These are phyloP conservation scores for Yamadazyma oceani DNA, from an alignment of 1,139 yeast genomes.

Conservation along the genomic window DNA sequence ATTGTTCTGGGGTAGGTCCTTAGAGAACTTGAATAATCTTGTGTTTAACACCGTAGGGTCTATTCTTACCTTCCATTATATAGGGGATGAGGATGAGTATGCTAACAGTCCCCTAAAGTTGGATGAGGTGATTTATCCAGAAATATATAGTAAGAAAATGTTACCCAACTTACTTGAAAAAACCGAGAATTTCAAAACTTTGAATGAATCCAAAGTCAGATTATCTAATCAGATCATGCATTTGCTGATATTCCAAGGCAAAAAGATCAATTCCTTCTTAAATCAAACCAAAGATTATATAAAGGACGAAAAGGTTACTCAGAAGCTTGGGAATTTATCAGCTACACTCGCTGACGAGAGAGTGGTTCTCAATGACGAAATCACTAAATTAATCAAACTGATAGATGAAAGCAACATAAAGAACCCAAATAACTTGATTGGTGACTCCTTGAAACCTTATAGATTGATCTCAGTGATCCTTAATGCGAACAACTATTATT, in stretches of 20 bases:
- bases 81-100: conserved; percentile 26
- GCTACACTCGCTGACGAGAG: conserved; percentile 20
- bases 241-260: conserved; percentile 19
- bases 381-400: conserved; percentile 16
- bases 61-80: conserved; percentile 32
- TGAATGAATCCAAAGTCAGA: conserved; percentile 15
- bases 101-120: conserved; percentile 9
- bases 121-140: conserved; percentile 14
- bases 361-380: conserved; percentile 21
- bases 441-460: conserved; percentile 17
- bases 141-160: conserved; percentile 9
- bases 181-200: conserved; percentile 5
- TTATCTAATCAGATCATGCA: conserved; percentile 25
- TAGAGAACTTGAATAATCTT: conserved; percentile 30
- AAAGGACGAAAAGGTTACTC: conserved; percentile 17
- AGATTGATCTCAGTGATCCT: conserved; percentile 28
- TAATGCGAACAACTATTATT: conserved; percentile 31
- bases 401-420: conserved; percentile 12
- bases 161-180: conserved; percentile 7
- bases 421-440: conserved; percentile 15
- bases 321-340: conserved; percentile 18
- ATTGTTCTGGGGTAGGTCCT: conserved; percentile 41
- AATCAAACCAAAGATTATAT: conserved; percentile 11
- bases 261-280: conserved; percentile 13
- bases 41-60: conserved; percentile 30